phyloP scores from a whole-genome alignment of 257 asterid species.

The Solanum tacnaense region DNA sequence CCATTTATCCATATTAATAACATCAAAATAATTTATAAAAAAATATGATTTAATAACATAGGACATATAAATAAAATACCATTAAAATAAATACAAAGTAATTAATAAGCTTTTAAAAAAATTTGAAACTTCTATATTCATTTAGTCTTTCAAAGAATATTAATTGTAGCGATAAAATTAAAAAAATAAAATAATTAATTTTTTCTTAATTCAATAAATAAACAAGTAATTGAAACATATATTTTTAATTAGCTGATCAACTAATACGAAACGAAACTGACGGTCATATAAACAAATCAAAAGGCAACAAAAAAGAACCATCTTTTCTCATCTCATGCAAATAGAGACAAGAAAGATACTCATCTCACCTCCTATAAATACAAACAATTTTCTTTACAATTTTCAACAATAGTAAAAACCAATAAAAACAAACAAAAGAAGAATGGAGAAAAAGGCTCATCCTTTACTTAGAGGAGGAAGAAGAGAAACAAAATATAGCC shows the following conservation, averaged over 20 bases:
- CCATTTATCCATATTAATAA: too few relatives aligned
- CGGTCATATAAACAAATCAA: neutral
- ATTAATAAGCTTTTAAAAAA: too few relatives aligned
- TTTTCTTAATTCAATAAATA: fast-evolving
- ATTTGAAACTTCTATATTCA: neutral
- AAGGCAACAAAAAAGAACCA: neutral
- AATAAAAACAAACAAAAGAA: neutral
- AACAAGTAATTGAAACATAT: too few relatives aligned
- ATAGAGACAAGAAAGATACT: neutral
- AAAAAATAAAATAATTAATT: too few relatives aligned
- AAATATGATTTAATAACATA: neutral
- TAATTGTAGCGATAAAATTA: too few relatives aligned
- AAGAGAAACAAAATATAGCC: conserved; percentile 58
- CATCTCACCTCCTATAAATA: neutral
- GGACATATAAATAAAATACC: neutral
- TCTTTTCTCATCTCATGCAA: neutral
- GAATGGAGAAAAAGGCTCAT: conserved; percentile 40
- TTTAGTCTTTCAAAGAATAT: too few relatives aligned
- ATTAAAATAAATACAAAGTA: too few relatives aligned
- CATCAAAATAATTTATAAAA: too few relatives aligned
- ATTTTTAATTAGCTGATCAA: neutral
- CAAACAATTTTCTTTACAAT: neutral
- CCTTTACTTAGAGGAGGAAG: conserved; percentile 61
- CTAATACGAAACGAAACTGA: neutral
- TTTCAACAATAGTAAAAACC: neutral